A percentile compares a stretch with the other conserved stretches of the same genome.
Evolutionary conservation across 208 protist species (phyloP).

Genomic region (Leishmania martiniquensis): DNA sequence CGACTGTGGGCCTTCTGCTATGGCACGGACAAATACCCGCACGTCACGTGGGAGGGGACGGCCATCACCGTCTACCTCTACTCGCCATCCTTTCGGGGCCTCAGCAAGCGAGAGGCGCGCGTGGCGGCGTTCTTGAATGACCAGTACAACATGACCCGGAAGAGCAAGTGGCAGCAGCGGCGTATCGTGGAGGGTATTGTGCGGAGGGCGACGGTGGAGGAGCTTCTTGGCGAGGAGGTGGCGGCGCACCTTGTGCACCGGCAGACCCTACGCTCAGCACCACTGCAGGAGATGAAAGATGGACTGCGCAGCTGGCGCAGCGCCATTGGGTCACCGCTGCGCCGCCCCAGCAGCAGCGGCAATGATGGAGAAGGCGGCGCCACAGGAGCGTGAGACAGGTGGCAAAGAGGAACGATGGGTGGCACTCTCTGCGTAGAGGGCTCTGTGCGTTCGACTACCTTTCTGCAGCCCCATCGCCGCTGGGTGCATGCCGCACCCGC

Average conservation of each 20-base stretch:
- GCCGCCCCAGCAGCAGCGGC: background rate
- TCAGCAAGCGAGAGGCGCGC: constrained; percentile 82
- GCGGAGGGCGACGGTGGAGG: constrained; percentile 41
- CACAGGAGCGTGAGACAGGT: background rate
- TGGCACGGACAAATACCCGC: constrained; percentile 80
- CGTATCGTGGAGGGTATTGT: constrained; percentile 31
- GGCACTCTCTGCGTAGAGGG: background rate
- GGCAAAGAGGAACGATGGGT: background rate
- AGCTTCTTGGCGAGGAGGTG: constrained; percentile 48
- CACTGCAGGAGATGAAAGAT: constrained; percentile 45
- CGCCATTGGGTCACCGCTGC: background rate
- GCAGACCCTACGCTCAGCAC: constrained; percentile 44
- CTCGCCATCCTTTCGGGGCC: constrained; percentile 77
- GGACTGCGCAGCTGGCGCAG: constrained; percentile 40
- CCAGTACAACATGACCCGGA: constrained; percentile 85
- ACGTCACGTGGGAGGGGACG: constrained; percentile 63
- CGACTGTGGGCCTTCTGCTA: constrained; percentile 88
- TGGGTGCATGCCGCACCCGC: background rate
- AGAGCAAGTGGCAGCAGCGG: constrained; percentile 67
- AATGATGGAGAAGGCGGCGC: background rate
- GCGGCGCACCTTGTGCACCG: constrained; percentile 30
- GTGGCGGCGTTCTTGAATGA: constrained; percentile 88
- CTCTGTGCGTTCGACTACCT: background rate
- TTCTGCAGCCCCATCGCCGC: background rate
- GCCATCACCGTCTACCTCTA: constrained; percentile 81